phyloP scores from a whole-genome alignment of 2,329 filamentous ascomycete species.

The Ophiostoma piceae region DNA sequence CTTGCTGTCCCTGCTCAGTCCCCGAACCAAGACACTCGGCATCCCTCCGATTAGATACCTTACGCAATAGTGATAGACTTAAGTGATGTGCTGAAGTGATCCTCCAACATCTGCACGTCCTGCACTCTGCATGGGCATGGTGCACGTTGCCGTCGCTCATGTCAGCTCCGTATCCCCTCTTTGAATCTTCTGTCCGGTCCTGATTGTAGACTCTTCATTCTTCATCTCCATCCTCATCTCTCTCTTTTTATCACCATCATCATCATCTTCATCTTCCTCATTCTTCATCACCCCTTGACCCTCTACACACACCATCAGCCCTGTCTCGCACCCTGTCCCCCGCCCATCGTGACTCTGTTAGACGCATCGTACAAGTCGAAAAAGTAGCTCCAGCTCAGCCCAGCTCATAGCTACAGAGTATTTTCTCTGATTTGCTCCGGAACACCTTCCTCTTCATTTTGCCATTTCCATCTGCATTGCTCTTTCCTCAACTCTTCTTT shows the following conservation, averaged over 20 bases:
- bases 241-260: background rate
- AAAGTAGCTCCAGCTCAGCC: background rate
- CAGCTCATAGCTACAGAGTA: background rate
- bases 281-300: too few relatives aligned
- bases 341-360: background rate
- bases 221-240: background rate
- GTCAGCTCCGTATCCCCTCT: background rate
- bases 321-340: background rate
- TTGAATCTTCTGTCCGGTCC: background rate
- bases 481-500: background rate
- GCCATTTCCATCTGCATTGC: background rate
- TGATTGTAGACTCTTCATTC: background rate
- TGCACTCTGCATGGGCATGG: background rate
- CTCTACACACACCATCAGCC: background rate
- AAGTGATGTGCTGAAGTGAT: too few relatives aligned
- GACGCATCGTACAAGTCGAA: slow-evolving; percentile 8
- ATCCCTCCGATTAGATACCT: background rate
- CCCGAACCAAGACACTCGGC: slow-evolving; percentile 1
- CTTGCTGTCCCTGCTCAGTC: background rate
- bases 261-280: background rate
- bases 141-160: slow-evolving; percentile 8
- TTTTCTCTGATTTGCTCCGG: too few relatives aligned
- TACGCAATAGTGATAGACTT: too few relatives aligned
- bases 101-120: background rate
- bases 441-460: background rate